A percentile compares a stretch with the other conserved stretches of the same genome.
These are phyloP conservation scores for Pleurotus giganteus DNA, from an alignment of 768 basidiomycete species.

Conservation along the genomic window DNA sequence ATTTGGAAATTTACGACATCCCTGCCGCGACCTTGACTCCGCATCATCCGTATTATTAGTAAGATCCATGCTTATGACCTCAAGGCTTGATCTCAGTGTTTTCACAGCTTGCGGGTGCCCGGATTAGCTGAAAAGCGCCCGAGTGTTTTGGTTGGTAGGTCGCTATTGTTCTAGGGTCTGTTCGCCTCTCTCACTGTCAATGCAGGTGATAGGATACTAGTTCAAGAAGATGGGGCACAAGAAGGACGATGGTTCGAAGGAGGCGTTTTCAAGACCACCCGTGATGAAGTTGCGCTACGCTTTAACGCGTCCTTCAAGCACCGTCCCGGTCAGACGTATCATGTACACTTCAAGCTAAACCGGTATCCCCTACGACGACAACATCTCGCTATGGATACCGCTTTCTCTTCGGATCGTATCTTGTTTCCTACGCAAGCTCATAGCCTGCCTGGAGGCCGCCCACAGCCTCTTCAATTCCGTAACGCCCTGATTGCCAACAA, in stretches of 20 bases:
- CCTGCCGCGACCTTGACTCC: conserved; percentile 27
- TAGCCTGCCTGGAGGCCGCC: conserved; percentile 14
- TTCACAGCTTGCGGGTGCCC: conserved; percentile 37
- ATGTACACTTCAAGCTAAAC: conserved; percentile 57
- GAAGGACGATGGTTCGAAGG: conserved; percentile 57
- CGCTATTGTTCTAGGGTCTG: neutral
- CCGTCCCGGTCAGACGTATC: conserved; percentile 33
- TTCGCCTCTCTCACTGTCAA: neutral
- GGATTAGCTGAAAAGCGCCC: conserved; percentile 60
- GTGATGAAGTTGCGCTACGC: conserved; percentile 48
- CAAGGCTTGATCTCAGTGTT: neutral
- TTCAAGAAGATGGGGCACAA: conserved; percentile 37
- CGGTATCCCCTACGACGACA: conserved; percentile 55
- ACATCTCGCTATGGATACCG: conserved; percentile 53
- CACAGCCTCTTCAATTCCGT: conserved; percentile 23
- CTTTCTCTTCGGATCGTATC: conserved; percentile 42
- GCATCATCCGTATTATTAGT: conserved; percentile 36
- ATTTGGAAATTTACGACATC: conserved; percentile 40
- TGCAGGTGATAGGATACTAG: conserved; percentile 53
- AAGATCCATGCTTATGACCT: conserved; percentile 15
- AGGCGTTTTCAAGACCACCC: conserved; percentile 49
- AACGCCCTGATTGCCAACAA: conserved; percentile 48
- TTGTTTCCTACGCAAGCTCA: conserved; percentile 45
- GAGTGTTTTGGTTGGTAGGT: conserved; percentile 52
- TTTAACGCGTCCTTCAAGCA: conserved; percentile 44